Conservation (phyloP, 2,329 filamentous ascomycete species). For the Penicillium glabrum region DNA sequence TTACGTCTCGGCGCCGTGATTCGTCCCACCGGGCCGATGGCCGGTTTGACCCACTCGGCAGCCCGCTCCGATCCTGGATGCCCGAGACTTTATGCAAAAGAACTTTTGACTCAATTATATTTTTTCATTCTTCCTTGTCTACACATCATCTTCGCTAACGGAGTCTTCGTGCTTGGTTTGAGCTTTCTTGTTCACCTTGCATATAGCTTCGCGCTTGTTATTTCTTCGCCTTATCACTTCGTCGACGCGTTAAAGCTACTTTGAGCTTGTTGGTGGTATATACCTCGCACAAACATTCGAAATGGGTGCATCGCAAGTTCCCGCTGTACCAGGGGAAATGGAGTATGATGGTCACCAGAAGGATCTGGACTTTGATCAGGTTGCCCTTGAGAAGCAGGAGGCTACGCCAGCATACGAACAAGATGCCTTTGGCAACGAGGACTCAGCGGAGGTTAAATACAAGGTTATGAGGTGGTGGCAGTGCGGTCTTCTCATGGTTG, state of each 20-base stretch:
- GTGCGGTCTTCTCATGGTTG: conserved; percentile 53
- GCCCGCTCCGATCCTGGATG: conserved; percentile 3
- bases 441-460: conserved; percentile 49
- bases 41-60: background rate
- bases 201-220: background rate
- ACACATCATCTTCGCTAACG: background rate
- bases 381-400: conserved; percentile 18
- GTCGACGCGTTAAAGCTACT: background rate
- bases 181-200: background rate
- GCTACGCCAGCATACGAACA: conserved; percentile 19
- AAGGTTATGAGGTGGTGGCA: conserved; percentile 53
- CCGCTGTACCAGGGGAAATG: background rate
- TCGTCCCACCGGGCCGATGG: conserved; percentile 10
- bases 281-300: background rate
- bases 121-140: conserved; percentile 1
- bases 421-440: conserved; percentile 44
- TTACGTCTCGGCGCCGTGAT: conserved; percentile 19
- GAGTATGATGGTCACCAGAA: background rate
- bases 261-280: background rate
- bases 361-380: background rate
- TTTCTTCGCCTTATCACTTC: background rate
- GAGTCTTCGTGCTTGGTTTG: background rate
- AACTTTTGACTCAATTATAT: conserved; percentile 4
- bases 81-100: conserved; percentile 6
- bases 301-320: conserved; percentile 7